Conservation (phyloP, 2,329 filamentous ascomycete species). For the Aspergillus transmontanensis region DNA sequence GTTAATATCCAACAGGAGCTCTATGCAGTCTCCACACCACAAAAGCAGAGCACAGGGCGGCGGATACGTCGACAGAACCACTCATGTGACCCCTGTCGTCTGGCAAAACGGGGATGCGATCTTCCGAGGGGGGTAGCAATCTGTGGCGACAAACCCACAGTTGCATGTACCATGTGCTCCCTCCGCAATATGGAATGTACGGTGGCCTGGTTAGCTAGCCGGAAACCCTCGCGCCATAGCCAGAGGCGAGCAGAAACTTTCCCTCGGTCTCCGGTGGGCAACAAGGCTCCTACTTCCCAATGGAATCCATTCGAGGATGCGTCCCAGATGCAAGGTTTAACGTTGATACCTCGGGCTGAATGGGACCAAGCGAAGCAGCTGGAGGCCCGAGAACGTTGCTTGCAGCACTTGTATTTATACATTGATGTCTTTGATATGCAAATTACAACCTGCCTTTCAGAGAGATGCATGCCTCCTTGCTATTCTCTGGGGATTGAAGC, state of each 20-base stretch:
- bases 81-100: conserved; percentile 6
- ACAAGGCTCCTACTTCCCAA: not conserved
- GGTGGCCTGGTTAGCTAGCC: conserved; percentile 4
- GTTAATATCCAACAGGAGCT: no score
- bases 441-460: conserved; percentile 12
- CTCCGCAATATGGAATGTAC: conserved; percentile 5
- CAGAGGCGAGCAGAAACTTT: not conserved
- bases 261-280: not conserved
- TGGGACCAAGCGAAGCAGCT: not conserved
- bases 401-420: conserved; percentile 15
- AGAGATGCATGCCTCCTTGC: conserved; percentile 14
- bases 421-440: conserved; percentile 18
- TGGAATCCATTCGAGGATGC: not conserved
- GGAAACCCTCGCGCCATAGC: not conserved
- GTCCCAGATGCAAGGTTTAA: not conserved
- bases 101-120: conserved; percentile 7
- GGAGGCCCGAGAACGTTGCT: not conserved
- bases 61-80: conserved; percentile 1
- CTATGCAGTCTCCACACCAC: no score
- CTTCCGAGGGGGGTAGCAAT: not conserved
- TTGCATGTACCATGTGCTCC: not conserved
- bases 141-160: not conserved
- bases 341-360: not conserved
- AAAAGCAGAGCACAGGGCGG: not conserved
- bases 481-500: conserved; percentile 17